These are phyloP conservation scores for Uronychia binucleata DNA, from an alignment of 73 alveolate species.

Conservation along the genomic window DNA sequence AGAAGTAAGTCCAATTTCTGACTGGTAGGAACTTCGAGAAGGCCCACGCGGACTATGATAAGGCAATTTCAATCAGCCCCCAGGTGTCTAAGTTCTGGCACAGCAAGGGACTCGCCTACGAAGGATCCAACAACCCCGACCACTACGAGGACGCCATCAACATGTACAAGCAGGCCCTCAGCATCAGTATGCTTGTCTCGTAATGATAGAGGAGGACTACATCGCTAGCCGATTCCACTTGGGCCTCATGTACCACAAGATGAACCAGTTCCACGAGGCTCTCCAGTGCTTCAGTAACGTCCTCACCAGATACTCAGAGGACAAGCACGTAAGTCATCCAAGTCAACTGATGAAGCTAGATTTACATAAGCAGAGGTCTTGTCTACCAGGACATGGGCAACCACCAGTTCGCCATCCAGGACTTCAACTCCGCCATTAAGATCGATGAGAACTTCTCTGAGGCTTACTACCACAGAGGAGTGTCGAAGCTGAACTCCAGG, in stretches of 20 bases:
- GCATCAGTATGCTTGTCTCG: background rate
- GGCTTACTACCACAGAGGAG: conserved; percentile 83
- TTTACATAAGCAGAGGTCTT: conserved; percentile 80
- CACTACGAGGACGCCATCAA: conserved; percentile 75
- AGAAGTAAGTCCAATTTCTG: conserved; percentile 8
- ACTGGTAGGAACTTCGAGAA: conserved; percentile 35
- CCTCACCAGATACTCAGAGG: conserved; percentile 58
- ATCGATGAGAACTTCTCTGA: conserved; percentile 67
- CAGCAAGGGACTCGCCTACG: conserved; percentile 88
- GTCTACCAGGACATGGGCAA: conserved; percentile 87
- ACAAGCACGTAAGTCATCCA: conserved; percentile 27
- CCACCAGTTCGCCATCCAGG: conserved; percentile 78
- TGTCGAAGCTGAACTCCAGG: conserved; percentile 70
- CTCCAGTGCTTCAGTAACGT: conserved; percentile 75
- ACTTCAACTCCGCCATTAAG: conserved; percentile 78
- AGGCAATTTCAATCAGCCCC: conserved; percentile 76
- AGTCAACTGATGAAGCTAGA: conserved; percentile 4
- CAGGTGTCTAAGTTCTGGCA: conserved; percentile 83
- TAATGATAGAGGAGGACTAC: conserved; percentile 23
- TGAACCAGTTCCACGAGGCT: conserved; percentile 76
- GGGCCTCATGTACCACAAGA: conserved; percentile 79
- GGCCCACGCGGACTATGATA: conserved; percentile 85
- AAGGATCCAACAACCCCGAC: conserved; percentile 56
- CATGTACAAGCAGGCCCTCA: conserved; percentile 77
- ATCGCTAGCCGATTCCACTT: conserved; percentile 66